Base-by-base conservation (phyloP, 2,329 filamentous ascomycete genomes). In the Pseudopyricularia cyperi region DNA sequence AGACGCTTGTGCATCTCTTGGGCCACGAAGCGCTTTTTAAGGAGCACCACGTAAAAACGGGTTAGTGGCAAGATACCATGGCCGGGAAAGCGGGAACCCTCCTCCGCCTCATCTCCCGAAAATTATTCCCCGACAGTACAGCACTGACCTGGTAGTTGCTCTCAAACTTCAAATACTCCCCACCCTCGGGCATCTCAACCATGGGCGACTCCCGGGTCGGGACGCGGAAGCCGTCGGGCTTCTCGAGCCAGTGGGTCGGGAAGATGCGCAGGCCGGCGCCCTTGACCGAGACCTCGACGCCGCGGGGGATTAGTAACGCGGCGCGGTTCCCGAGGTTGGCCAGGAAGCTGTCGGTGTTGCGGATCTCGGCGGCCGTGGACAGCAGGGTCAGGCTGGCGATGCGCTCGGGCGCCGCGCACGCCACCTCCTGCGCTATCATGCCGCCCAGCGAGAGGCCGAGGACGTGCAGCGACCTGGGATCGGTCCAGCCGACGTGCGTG, bases 401-500 rank as follows among this genome's bases (percentile, higher is more conserved):
- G 47, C 76, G 70, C 12, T 67, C 56, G 0, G 80, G 79, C 30
- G 71, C 66, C n/a, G 72, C 65, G 57, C 67, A 71, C 22, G 75
- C 80, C 4, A 95, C 62, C 68, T 95, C 89, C 66, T 95, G 89
- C 2, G 87, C 80, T 60, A 95, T 91, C 89, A 95, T 95, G 61
- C 89, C 89, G 56, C 89, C 89, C 77, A 95, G 86, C 54, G 83
- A 88, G 57, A 91, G 81, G 52, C 89, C 89, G 33, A 86, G 72
- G 51, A 94, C 65, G 68, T 95, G 82, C 63, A 71, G 74, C 59
- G 72, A 59, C 62, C 74, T 56, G 52, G 66, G 48, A 54, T 63
- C 8, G 63, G 52, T 3, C 57, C 54, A 94, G 56, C 80, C 81
- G 9, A 93, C 64, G 59, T 86, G 77, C 57, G 82, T 76, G 28